Evolutionary conservation across 805 yeast genomes (phyloP).

Genomic region (Kazachstania martiniae): DNA sequence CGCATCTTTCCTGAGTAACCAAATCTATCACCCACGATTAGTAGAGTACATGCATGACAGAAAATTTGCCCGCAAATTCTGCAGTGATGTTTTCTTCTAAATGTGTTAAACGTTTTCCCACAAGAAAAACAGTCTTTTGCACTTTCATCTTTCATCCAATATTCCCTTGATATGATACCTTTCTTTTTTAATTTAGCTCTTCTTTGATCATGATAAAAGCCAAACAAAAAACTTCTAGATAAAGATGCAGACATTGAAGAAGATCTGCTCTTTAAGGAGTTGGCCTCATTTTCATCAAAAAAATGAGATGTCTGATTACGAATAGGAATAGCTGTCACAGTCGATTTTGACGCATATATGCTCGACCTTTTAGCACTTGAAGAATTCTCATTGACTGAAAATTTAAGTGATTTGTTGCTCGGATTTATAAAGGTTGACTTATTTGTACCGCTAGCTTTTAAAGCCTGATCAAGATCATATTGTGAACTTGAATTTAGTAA

Average conservation of each 20-base stretch:
- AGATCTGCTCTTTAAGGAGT: slow-evolving; percentile 28
- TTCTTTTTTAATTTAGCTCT: slow-evolving; percentile 15
- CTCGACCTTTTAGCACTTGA: slow-evolving; percentile 24
- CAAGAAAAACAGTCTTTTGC: slow-evolving; percentile 83
- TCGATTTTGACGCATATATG: slow-evolving; percentile 26
- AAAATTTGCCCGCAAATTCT: slow-evolving; percentile 93
- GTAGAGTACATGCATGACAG: slow-evolving; percentile 70
- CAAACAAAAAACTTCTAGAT: slow-evolving; percentile 33
- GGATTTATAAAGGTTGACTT: neutral
- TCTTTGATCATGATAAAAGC: slow-evolving; percentile 27
- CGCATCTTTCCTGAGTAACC: slow-evolving; percentile 59
- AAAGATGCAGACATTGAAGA: slow-evolving; percentile 34
- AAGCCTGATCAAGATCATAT: too few relatives aligned
- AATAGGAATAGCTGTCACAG: slow-evolving; percentile 26
- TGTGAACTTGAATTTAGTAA: too few relatives aligned
- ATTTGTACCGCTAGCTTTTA: too few relatives aligned
- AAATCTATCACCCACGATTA: slow-evolving; percentile 56
- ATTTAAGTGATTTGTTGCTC: slow-evolving; percentile 9
- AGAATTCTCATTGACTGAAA: slow-evolving; percentile 15
- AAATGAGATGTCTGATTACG: slow-evolving; percentile 11
- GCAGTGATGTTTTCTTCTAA: slow-evolving; percentile 89
- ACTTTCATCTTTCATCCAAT: slow-evolving; percentile 94
- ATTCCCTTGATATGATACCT: slow-evolving; percentile 42
- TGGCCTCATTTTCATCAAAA: slow-evolving; percentile 27
- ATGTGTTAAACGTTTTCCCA: slow-evolving; percentile 68